Evolutionary conservation across 164 flowering plant genomes (phyloP), one percentile per base, ranked within the genome.

Genomic region (Annona cherimola): DNA sequence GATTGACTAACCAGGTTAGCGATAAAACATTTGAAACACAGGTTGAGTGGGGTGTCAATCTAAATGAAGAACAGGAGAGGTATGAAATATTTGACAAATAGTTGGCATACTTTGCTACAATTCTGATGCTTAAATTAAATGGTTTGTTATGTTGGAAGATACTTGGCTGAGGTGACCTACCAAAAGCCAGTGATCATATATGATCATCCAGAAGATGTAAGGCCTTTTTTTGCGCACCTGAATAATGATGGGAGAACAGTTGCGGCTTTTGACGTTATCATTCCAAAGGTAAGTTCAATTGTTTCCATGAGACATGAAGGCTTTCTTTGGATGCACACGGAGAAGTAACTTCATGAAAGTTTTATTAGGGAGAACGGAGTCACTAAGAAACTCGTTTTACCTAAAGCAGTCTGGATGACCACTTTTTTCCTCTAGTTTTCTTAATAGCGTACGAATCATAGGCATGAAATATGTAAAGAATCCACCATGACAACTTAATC

Each of bases 41-140:
- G 66, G 57, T 83, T 41, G 85, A 88, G 67, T 88, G 86, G 87
- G 97, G 97, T 9, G 71, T 72, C 63, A 71, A 84, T 71, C 81
- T 96, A 62, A 82, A 82, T 3, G 86, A 84, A 65, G 97, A 92
- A 78, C 97, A 92, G 68, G 87, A 86, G 75, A 89, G 97, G 97
- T 90, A 82, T 71, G 71, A 5, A 16, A 65, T 73, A 11, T 3
- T 63, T 2, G 4, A 35, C 42, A 42, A 50, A 50, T 50, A 1
- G 0, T 50, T 11, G 57, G 14, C 8, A 50, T n/a, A n/a, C n/a
- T 50, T 11, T 11, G 2, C 8, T 5, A 16, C 57, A 4, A 19
- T 64, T 55, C 5, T 35, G 45, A 42, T 35, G 45, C 61, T 50
- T 71, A 66, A 7, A 19, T n/a, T n/a, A n/a, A 68, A 19, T 2